Evolutionary conservation across 2,329 filamentous ascomycete genomes (phyloP).

Genomic region (Verruconis gallopava): DNA sequence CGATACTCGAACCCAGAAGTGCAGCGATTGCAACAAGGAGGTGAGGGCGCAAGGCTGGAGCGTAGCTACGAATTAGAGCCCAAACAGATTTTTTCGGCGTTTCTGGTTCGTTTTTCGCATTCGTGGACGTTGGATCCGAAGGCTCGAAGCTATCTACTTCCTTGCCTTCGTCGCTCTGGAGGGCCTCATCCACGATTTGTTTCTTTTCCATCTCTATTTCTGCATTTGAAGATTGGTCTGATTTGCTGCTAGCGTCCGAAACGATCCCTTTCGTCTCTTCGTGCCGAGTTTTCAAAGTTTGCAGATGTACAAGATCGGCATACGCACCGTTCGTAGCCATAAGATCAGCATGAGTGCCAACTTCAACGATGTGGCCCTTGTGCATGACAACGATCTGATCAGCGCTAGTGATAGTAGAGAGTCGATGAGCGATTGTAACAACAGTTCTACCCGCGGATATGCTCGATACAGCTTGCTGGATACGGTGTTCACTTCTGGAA

Average conservation of each 20-base stretch:
- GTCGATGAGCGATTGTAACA: slow-evolving; percentile 25
- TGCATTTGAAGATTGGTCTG: not conserved
- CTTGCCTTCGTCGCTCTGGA: not conserved
- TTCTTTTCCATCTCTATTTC: not conserved
- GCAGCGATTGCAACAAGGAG: slow-evolving; percentile 33
- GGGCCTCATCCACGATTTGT: not conserved
- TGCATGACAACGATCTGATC: slow-evolving; percentile 27
- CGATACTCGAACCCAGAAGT: slow-evolving; percentile 37
- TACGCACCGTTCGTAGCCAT: slow-evolving; percentile 28
- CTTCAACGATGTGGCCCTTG: slow-evolving; percentile 23
- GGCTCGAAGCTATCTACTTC: too few relatives aligned
- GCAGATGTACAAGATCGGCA: slow-evolving; percentile 37
- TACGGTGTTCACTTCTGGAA: slow-evolving; percentile 42
- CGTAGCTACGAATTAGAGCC: slow-evolving; percentile 17
- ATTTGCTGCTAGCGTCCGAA: not conserved
- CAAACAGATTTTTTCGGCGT: not conserved
- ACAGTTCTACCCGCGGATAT: slow-evolving; percentile 22
- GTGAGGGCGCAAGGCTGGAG: slow-evolving; percentile 32
- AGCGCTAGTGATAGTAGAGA: slow-evolving; percentile 24
- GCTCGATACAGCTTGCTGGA: slow-evolving; percentile 33
- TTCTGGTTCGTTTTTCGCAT: not conserved
- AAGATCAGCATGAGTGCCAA: slow-evolving; percentile 23
- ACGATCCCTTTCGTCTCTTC: slow-evolving; percentile 38
- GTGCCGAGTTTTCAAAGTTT: slow-evolving; percentile 59
- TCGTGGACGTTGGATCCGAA: too few relatives aligned